These are phyloP conservation scores for Plenodomus tracheiphilus DNA, from an alignment of 2,329 filamentous ascomycete genomes.

Conservation along the genomic window DNA sequence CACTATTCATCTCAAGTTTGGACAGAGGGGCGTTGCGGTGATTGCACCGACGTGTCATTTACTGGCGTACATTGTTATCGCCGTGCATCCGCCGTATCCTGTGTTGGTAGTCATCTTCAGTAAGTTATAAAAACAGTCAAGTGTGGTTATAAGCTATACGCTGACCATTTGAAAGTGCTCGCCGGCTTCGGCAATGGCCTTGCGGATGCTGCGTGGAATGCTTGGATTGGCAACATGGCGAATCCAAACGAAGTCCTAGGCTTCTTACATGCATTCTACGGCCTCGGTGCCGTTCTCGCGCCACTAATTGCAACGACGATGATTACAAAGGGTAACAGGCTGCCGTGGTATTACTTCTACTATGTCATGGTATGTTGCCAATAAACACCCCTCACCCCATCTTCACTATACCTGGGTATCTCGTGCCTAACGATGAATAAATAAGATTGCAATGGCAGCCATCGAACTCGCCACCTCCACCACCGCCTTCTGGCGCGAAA, in stretches of 20 bases:
- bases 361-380: conserved; percentile 69
- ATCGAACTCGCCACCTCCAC: conserved; percentile 59
- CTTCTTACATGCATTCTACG: conserved; percentile 72
- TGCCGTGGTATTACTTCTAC: conserved; percentile 75
- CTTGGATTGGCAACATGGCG: conserved; percentile 71
- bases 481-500: conserved; percentile 66
- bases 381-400: neutral
- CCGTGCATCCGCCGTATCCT: conserved; percentile 70
- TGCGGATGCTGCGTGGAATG: conserved; percentile 61
- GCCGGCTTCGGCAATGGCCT: conserved; percentile 74
- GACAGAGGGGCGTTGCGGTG: conserved; percentile 72
- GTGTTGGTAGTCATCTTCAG: conserved; percentile 65
- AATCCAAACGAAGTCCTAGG: conserved; percentile 75
- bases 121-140: neutral
- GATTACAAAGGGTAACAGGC: conserved; percentile 61
- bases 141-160: neutral
- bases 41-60: conserved; percentile 66
- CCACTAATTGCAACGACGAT: conserved; percentile 74
- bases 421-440: neutral
- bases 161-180: conserved; percentile 46
- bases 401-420: neutral
- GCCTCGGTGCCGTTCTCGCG: conserved; percentile 68
- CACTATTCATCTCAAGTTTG: conserved; percentile 64
- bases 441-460: conserved; percentile 57
- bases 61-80: conserved; percentile 66